Evolutionary conservation across 2,329 filamentous ascomycete genomes (phyloP).

Genomic region (Fusarium sp.): DNA sequence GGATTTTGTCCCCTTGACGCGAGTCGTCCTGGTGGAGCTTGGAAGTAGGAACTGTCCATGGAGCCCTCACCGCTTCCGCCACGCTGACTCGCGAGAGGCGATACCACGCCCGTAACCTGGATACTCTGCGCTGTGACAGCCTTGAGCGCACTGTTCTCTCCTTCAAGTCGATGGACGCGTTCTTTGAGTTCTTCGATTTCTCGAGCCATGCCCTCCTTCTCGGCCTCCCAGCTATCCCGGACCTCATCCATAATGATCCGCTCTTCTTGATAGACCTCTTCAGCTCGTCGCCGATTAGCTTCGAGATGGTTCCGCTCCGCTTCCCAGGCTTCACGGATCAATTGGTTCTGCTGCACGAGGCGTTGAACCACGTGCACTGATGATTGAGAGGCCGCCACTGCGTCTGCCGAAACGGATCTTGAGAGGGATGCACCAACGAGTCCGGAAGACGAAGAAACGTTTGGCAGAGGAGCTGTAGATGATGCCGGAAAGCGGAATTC

Average conservation of each 20-base stretch:
- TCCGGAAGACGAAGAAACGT: slow-evolving; percentile 29
- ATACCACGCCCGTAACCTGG: slow-evolving; percentile 46
- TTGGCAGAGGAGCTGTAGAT: slow-evolving; percentile 39
- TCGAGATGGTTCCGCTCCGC: slow-evolving; percentile 65
- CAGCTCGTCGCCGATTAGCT: slow-evolving; percentile 62
- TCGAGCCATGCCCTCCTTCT: slow-evolving; percentile 54
- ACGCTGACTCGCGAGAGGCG: slow-evolving; percentile 45
- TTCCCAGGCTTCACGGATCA: slow-evolving; percentile 62
- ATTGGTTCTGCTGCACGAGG: slow-evolving; percentile 55
- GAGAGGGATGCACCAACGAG: slow-evolving; percentile 41
- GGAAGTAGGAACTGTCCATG: slow-evolving; percentile 38
- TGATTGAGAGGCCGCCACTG: slow-evolving; percentile 46
- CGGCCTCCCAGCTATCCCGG: slow-evolving; percentile 57
- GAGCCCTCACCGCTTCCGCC: slow-evolving; percentile 41
- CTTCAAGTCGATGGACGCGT: slow-evolving; percentile 50
- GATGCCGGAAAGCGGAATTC: slow-evolving; percentile 32
- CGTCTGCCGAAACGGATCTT: slow-evolving; percentile 46
- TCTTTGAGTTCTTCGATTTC: slow-evolving; percentile 56
- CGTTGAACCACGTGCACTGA: slow-evolving; percentile 53
- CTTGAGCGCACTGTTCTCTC: slow-evolving; percentile 51
- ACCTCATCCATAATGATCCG: slow-evolving; percentile 64
- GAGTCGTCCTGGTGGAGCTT: slow-evolving; percentile 32
- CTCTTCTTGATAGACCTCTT: slow-evolving; percentile 67
- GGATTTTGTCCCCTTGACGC: slow-evolving; percentile 32
- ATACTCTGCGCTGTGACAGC: slow-evolving; percentile 45